These are phyloP conservation scores for Penicillium turbatum DNA, from an alignment of 495 filamentous ascomycete species.

Conservation along the genomic window DNA sequence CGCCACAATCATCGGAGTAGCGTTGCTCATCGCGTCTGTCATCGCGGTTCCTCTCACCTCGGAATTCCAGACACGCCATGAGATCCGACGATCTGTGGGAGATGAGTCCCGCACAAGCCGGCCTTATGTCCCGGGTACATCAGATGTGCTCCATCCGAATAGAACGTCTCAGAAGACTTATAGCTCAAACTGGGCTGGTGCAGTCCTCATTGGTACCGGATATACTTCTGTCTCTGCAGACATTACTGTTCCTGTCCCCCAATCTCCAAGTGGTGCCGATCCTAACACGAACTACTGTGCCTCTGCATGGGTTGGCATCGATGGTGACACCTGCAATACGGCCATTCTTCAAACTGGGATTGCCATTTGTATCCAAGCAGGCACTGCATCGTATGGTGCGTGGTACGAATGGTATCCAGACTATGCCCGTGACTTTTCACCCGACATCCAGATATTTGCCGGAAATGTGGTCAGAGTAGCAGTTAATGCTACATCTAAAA, in stretches of 20 bases:
- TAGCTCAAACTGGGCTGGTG: slow-evolving; percentile 53
- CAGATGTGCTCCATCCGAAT: slow-evolving; percentile 19
- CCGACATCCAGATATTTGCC: slow-evolving; percentile 43
- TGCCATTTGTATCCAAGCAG: slow-evolving; percentile 44
- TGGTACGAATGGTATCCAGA: slow-evolving; percentile 63
- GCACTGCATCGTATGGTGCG: slow-evolving; percentile 39
- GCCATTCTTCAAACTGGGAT: slow-evolving; percentile 56
- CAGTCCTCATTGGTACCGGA: slow-evolving; percentile 42
- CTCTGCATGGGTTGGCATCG: slow-evolving; percentile 58
- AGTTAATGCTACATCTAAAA: slow-evolving; percentile 42
- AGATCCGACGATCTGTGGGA: slow-evolving; percentile 14
- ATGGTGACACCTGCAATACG: slow-evolving; percentile 49
- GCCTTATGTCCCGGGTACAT: slow-evolving; percentile 22
- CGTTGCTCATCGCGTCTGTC: slow-evolving; percentile 20
- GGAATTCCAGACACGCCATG: slow-evolving; percentile 5
- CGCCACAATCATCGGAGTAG: slow-evolving; percentile 10
- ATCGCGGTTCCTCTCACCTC: slow-evolving; percentile 24
- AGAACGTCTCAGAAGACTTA: slow-evolving; percentile 37
- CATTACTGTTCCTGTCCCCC: slow-evolving; percentile 49
- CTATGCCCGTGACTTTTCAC: slow-evolving; percentile 47
- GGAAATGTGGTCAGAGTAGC: slow-evolving; percentile 52
- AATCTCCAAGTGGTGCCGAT: slow-evolving; percentile 35
- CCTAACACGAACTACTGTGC: slow-evolving; percentile 43
- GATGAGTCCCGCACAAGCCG: not conserved
- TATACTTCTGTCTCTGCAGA: slow-evolving; percentile 47